Conservation (phyloP, 2,329 filamentous ascomycete genomes). For the Curvularia verruculosa region DNA sequence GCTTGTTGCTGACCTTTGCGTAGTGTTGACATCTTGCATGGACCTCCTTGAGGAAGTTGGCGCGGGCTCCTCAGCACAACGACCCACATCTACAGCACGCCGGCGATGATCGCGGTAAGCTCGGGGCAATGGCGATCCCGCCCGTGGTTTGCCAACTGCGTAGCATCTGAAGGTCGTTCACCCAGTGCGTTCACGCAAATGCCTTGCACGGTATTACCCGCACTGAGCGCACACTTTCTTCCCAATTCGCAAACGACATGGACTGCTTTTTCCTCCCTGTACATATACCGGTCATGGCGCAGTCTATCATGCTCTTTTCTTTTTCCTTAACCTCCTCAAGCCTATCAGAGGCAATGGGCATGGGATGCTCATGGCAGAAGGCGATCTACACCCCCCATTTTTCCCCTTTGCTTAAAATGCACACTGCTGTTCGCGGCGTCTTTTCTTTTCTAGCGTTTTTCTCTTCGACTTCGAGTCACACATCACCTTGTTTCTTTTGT, state of each 20-base stretch:
- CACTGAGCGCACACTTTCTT: slow-evolving; percentile 13
- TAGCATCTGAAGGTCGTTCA: slow-evolving; percentile 19
- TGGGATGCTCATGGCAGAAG: slow-evolving; percentile 16
- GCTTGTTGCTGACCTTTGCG: slow-evolving; percentile 18
- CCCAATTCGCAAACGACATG: slow-evolving; percentile 10
- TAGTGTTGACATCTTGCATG: slow-evolving; percentile 61
- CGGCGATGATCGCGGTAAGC: slow-evolving; percentile 36
- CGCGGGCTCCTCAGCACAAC: slow-evolving; percentile 40
- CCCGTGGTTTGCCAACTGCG: slow-evolving; percentile 24
- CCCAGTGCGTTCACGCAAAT: slow-evolving; percentile 19
- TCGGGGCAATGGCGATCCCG: slow-evolving; percentile 17
- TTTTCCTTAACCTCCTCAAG: slow-evolving; percentile 24
- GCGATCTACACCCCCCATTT: slow-evolving; percentile 22
- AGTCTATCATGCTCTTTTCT: slow-evolving; percentile 15
- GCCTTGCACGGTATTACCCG: slow-evolving; percentile 19
- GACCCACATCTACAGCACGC: slow-evolving; percentile 39
- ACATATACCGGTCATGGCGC: slow-evolving; percentile 34
- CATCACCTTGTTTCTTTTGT: slow-evolving; percentile 23
- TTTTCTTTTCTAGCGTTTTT: slow-evolving; percentile 11
- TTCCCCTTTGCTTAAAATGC: slow-evolving; percentile 14
- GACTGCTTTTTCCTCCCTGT: slow-evolving; percentile 28
- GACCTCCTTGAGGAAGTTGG: slow-evolving; percentile 57
- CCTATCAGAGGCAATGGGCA: slow-evolving; percentile 21
- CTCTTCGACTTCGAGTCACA: slow-evolving; percentile 2
- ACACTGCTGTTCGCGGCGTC: slow-evolving; percentile 12